Percentiles rank a stretch among this genome's conserved stretches.
Evolutionary conservation across 306 rosid genomes (phyloP).

Genomic region (Vicia villosa): DNA sequence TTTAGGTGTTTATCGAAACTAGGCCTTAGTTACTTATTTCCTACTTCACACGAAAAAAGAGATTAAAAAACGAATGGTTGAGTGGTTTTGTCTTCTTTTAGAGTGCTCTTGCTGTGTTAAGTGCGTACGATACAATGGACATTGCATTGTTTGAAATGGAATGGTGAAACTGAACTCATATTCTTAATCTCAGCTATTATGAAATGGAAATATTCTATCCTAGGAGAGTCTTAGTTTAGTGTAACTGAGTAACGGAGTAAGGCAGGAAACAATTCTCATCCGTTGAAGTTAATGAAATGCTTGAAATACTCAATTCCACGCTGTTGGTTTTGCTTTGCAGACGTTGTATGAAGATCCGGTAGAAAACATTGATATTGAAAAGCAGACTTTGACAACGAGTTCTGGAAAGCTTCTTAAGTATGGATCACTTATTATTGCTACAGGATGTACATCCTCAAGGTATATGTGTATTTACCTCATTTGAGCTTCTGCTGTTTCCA

Average conservation of each 20-base stretch:
- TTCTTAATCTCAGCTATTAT: slow-evolving; percentile 13
- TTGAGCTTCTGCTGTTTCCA: slow-evolving; percentile 9
- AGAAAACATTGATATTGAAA: slow-evolving; percentile 60
- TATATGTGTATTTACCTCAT: slow-evolving; percentile 32
- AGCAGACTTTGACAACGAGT: slow-evolving; percentile 68
- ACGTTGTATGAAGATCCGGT: slow-evolving; percentile 80
- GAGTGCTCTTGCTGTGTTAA: slow-evolving; percentile 17
- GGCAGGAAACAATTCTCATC: background rate
- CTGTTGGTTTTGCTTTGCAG: slow-evolving; percentile 46
- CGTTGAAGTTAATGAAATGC: slow-evolving; percentile 9
- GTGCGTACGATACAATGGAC: slow-evolving; percentile 8
- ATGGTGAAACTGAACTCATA: slow-evolving; percentile 14
- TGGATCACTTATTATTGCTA: slow-evolving; percentile 83
- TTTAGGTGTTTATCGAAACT: background rate
- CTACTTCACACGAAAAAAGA: background rate
- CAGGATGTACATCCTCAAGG: slow-evolving; percentile 91
- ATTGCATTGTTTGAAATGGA: slow-evolving; percentile 28
- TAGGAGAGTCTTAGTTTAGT: background rate
- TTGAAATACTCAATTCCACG: slow-evolving; percentile 16
- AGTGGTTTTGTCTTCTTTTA: background rate
- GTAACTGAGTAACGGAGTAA: slow-evolving; percentile 10
- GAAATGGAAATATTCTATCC: background rate
- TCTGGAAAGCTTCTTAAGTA: slow-evolving; percentile 84
- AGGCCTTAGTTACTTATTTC: background rate
- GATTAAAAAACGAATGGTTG: background rate